A percentile compares a stretch with the other conserved stretches of the same genome.
Evolutionary conservation across 2,329 filamentous ascomycete genomes (phyloP).

Genomic region (Sarocladium oryzae): DNA sequence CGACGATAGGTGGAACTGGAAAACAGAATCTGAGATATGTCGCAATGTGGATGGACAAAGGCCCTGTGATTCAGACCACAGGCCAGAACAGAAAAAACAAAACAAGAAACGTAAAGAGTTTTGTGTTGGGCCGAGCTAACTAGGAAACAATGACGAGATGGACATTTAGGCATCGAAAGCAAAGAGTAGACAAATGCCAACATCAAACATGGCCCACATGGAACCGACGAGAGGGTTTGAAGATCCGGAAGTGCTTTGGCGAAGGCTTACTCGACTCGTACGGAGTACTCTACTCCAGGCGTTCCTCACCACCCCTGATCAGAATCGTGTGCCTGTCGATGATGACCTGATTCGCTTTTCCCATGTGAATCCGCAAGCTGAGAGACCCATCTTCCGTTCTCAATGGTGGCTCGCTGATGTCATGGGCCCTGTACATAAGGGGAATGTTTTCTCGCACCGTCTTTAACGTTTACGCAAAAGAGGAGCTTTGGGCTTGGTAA

Average conservation of each 20-base stretch:
- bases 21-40: not conserved
- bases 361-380: too few species aligned
- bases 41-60: not conserved
- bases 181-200: too few species aligned
- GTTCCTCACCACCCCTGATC: not conserved
- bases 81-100: too few species aligned
- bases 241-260: conserved; percentile 1
- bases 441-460: not conserved
- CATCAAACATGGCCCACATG: not conserved
- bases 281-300: not conserved
- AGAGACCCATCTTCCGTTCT: too few species aligned
- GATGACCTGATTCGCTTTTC: not conserved
- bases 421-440: not conserved
- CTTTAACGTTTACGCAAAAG: not conserved
- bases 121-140: too few species aligned
- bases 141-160: not conserved
- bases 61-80: not conserved
- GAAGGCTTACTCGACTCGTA: too few species aligned
- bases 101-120: too few species aligned
- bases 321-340: conserved; percentile 2
- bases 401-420: not conserved
- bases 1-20: conserved; percentile 5
- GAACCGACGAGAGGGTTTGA: not conserved
- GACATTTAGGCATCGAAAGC: not conserved
- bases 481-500: too few species aligned